Base-by-base conservation (phyloP, 1,139 yeast genomes). In the Yamadazyma triangularis region DNA sequence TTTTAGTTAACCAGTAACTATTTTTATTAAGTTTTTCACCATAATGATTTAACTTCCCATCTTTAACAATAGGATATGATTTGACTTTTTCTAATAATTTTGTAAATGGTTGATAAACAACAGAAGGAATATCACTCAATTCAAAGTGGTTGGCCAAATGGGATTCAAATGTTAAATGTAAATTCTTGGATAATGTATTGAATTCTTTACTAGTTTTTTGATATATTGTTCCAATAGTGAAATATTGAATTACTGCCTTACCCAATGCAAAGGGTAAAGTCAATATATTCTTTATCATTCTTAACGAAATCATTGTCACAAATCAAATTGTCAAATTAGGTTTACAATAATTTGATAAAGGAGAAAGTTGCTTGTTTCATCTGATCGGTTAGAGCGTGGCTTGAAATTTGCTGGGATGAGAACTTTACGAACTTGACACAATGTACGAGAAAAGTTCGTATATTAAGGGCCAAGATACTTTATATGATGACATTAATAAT, bases 201-300 rank as follows among this genome's bases (percentile, higher is more conserved):
- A 60, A 60, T 35, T 61, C 64, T 19, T 27, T 35, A 41, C 50
- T 54, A 29, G 64, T 56, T n/a, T 38, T 44, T 13, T 56, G 53
- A 41, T 51, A 57, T 3, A 53, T 34, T 1, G 68, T 61, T 3
- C 67, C 67, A 4, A 45, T 45, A 10, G 66, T 60, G 33, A 50
- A 60, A 34, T 56, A 61, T 28, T 48, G 46, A 22, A 56, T 15
- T 2, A 47, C 34, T 2, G 60, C 40, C 15, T 39, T 41, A 8
- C 48, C 14, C 2, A 53, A 33, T 8, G 47, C 48, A 15, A 28
- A 38, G 3, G 66, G 66, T 13, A 55, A 27, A 8, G 35, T 34
- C 2, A 26, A 8, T 6, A 27, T 10, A 15, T 31, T 26, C 8
- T 18, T 26, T 3, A 36, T 3, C 16, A 36, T 28, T 12, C 16